A percentile compares a stretch with the other conserved stretches of the same genome.
These are phyloP conservation scores for Aspergillus indologenus DNA, from an alignment of 495 filamentous ascomycete species.

Conservation along the genomic window DNA sequence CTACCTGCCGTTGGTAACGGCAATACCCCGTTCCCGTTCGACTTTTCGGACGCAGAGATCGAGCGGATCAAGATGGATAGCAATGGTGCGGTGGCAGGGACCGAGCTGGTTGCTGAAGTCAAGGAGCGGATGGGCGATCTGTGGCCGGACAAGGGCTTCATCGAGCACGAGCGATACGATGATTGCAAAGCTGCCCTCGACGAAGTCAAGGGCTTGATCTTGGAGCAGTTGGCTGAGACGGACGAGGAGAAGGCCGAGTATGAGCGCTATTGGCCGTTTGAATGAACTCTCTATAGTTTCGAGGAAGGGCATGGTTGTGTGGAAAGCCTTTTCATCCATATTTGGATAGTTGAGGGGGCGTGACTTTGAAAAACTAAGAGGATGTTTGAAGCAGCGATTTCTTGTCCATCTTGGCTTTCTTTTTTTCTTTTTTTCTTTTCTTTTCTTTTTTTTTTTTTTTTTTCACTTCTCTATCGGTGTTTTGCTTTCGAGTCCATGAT, in stretches of 20 bases:
- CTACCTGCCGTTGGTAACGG: constrained; percentile 25
- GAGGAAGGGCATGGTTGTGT: too few relatives aligned
- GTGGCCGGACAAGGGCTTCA: constrained; percentile 36
- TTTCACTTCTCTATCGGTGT: too few relatives aligned
- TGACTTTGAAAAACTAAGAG: too few relatives aligned
- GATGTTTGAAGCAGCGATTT: too few relatives aligned
- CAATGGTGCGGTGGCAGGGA: constrained; percentile 31
- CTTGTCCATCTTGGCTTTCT: too few relatives aligned
- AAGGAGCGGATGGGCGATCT: constrained; percentile 32
- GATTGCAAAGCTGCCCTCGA: constrained; percentile 31
- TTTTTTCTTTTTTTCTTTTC: too few relatives aligned
- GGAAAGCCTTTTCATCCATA: too few relatives aligned
- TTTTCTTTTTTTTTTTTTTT: too few relatives aligned
- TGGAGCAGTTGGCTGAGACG: constrained; percentile 31
- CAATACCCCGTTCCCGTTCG: constrained; percentile 28
- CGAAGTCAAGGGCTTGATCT: constrained; percentile 28
- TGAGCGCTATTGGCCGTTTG: constrained; percentile 33
- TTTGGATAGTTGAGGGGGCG: too few relatives aligned
- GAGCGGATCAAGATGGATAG: constrained; percentile 30
- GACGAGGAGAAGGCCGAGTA: constrained; percentile 34
- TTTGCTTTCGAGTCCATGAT: too few relatives aligned
- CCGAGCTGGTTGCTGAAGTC: constrained; percentile 29
- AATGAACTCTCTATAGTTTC: constrained; percentile 17
- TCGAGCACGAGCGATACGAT: constrained; percentile 32
- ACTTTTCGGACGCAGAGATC: constrained; percentile 28